Base-by-base conservation (phyloP, 2,329 filamentous ascomycete genomes). In the Chrysoporthe austroafricana region DNA sequence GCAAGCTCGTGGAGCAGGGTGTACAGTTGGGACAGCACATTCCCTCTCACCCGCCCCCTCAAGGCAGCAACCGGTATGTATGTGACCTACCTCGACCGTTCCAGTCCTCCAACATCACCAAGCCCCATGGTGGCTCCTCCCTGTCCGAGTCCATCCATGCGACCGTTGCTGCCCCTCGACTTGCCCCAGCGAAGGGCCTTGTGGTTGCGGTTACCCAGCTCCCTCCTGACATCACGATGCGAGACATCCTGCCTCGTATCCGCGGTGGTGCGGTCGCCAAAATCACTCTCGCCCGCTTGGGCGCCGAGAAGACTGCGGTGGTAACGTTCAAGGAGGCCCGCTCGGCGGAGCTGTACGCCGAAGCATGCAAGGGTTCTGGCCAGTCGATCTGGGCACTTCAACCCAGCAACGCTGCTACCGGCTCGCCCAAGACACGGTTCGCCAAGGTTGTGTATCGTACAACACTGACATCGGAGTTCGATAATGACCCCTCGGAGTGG, bases 241-340 rank as follows among this genome's bases (percentile, higher is more conserved):
- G 64, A 3, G 61, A 69, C n/a, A 16, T 69, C 2, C 32, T 69
- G 1, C 42, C 64, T 2, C 67, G 67, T 1, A 14, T 69, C 56
- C 52, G 63, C 2, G 59, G 63, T 1, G 67, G 67, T 4, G 42
- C 48, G 1, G 59, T 66, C 9, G 34, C 18, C 58, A 62, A 5
- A 44, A 32, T 46, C 43, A 61, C 32, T 0, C 62, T 48, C 18
- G 26, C 46, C 32, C 14, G 9, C 32, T 42, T 42, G 52, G 54
- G n/a, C 34, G n/a, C 14, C 32, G 26, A 3, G 13, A 66, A 54
- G 21, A 48, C 43, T 2, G 66, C 66, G 0, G 34, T 63, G 3
- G 46, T 66, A 18, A 69, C 59, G 1, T 69, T 69, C 61, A 69
- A 61, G n/a, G 54, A 60, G n/a, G 9, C 56, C 18, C 32, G n/a